Base-by-base conservation (phyloP, 306 rosid genomes). In the Argentina anserina region DNA sequence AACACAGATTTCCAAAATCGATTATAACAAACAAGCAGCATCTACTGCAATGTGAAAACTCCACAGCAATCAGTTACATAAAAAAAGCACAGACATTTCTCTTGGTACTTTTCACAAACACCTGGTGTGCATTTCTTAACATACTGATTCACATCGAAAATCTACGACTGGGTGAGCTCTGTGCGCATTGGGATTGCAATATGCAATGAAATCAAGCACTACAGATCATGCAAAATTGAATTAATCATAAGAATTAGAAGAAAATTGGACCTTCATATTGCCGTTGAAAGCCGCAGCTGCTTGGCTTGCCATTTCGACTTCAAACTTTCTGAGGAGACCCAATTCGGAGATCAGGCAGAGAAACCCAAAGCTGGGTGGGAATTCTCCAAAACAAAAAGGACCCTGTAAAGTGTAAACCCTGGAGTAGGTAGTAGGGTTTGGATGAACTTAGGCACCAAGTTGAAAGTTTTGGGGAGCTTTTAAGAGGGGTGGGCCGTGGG, bases 201-300 rank as follows among this genome's bases (percentile, higher is more conserved):
- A 60, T 3, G 23, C 39, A 12, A 13, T 8, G 50, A 40, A 64
- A 52, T 21, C 5, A 56, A 46, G 40, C 7, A 76, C 23, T 9
- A 43, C 17, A 31, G 15, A 42, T 3, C 7, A 68, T 9, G 7
- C n/a, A 21, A 43, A 58, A 7, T 10, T n/a, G 20, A 55, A 25
- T 26, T 7, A 45, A 42, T 36, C 7, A 33, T 2, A 5, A 2
- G 23, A 11, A 55, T 50, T 36, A 28, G 61, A 72, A 42, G 52
- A 21, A 58, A 58, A 3, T 23, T 42, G 76, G n/a, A 26, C 88
- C 86, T 82, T 85, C 79, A 85, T 26, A 39, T 82, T 85, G 74
- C 89, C 86, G 50, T 53, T 85, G 23, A 85, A 82, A 43, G 83
- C 50, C 29, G 69, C 13, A 69, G 83, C 85, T 49, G 85, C 83